phyloP scores from a whole-genome alignment of 2,329 filamentous ascomycete genomes.

The Colletotrichum sp. region DNA sequence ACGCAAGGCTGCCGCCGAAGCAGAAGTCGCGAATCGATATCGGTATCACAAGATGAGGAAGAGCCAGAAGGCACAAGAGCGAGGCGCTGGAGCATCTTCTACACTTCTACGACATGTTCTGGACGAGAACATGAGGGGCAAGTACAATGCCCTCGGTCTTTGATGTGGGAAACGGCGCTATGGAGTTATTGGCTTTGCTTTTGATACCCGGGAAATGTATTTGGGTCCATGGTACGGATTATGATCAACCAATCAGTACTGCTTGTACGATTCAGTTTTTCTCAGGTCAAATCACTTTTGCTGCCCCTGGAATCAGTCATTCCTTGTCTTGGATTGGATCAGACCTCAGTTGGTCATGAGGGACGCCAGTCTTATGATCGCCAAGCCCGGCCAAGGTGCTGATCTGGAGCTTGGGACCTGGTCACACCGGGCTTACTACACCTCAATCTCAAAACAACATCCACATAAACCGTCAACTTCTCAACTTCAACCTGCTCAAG shows the following conservation, averaged over 20 bases:
- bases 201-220: neutral
- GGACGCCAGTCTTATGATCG: neutral
- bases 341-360: neutral
- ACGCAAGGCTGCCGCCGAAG: neutral
- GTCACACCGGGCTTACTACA: neutral
- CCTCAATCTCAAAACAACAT: neutral
- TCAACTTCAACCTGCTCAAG: neutral
- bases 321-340: neutral
- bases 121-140: conserved; percentile 9
- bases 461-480: neutral
- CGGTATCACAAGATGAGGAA: neutral
- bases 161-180: neutral
- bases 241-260: neutral
- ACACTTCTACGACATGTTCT: conserved; percentile 1
- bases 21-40: neutral
- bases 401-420: neutral
- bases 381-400: neutral
- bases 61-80: neutral
- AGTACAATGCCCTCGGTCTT: neutral
- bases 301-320: neutral
- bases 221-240: neutral
- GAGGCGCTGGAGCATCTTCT: neutral
- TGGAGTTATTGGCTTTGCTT: neutral
- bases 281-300: neutral
- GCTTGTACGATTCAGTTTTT: neutral